phyloP scores from a whole-genome alignment of 345 rosid species.

The Pistacia integerrima region DNA sequence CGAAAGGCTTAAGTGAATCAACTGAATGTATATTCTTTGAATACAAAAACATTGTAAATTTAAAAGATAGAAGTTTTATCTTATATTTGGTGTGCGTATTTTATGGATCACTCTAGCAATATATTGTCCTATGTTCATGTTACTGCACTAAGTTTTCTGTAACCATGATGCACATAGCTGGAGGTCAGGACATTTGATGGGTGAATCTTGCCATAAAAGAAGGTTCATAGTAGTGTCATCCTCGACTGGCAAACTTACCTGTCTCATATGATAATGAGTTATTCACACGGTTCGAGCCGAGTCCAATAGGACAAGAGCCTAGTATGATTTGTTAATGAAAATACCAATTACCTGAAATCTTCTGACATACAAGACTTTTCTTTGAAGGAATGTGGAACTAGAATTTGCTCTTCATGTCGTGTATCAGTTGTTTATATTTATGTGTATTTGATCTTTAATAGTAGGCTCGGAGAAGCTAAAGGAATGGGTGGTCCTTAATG shows the following conservation, averaged over 20 bases:
- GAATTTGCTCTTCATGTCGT: neutral
- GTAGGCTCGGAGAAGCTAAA: constrained; percentile 67
- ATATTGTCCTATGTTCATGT: neutral
- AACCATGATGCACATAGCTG: neutral
- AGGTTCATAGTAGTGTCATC: neutral
- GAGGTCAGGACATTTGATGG: neutral
- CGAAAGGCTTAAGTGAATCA: neutral
- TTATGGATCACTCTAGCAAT: neutral
- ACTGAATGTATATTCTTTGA: constrained; percentile 5
- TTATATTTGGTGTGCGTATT: neutral
- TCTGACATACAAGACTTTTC: neutral
- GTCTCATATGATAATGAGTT: too few species aligned
- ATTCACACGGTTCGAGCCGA: neutral
- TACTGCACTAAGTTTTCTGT: neutral
- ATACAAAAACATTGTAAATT: constrained; percentile 1
- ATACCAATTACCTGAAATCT: neutral
- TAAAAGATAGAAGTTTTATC: neutral
- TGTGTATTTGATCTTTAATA: constrained; percentile 17
- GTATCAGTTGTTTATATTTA: neutral
- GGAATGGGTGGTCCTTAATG: constrained; percentile 85
- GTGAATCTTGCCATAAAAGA: neutral
- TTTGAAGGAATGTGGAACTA: neutral
- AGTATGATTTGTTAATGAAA: neutral
- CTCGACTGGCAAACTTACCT: neutral
- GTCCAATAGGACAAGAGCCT: neutral